Conservation (phyloP, 169 alveolate species). For the Plasmodium malariae region DNA sequence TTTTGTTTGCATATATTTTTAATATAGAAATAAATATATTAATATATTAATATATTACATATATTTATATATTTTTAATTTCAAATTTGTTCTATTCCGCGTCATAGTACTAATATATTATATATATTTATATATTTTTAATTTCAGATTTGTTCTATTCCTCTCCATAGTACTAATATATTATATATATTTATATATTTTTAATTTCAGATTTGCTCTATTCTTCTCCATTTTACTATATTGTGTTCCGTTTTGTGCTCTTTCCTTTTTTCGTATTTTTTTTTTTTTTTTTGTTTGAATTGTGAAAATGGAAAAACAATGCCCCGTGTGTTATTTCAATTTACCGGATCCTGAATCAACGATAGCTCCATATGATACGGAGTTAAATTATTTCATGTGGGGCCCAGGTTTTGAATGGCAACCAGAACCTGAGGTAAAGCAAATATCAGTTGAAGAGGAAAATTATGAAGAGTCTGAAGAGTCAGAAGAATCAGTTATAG, state of each 20-base stretch:
- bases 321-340: constrained; percentile 81
- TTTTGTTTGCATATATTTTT: too few relatives aligned
- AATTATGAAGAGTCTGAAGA: constrained; percentile 53
- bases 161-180: too few relatives aligned
- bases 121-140: too few relatives aligned
- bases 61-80: too few relatives aligned
- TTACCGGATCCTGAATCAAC: constrained; percentile 82
- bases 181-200: too few relatives aligned
- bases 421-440: constrained; percentile 78
- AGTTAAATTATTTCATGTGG: constrained; percentile 84
- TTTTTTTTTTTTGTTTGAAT: background rate
- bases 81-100: too few relatives aligned
- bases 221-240: background rate
- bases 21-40: too few relatives aligned
- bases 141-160: too few relatives aligned
- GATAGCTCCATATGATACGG: constrained; percentile 82
- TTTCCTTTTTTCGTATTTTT: background rate
- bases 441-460: constrained; percentile 60
- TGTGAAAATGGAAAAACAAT: constrained; percentile 78
- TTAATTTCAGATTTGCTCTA: background rate
- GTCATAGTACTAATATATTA: too few relatives aligned
- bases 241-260: background rate
- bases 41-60: too few relatives aligned
- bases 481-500: constrained; percentile 75
- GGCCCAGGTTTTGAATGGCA: constrained; percentile 86